phyloP scores from a whole-genome alignment of 805 yeast genomes.

The Candida dajiaensis region DNA sequence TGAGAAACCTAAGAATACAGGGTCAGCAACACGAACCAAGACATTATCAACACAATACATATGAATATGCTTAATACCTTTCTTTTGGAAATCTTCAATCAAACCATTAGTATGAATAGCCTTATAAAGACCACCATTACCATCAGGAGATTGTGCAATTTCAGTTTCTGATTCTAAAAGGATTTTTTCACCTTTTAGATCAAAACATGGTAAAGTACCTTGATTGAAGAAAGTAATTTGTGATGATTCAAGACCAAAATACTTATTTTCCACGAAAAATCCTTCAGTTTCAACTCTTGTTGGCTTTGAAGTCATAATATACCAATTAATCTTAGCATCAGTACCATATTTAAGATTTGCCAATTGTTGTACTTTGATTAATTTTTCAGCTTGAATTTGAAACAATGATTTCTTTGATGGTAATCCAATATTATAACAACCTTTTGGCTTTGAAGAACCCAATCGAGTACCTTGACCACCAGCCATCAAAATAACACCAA shows the following conservation, averaged over 20 bases:
- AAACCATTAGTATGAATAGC: constrained; percentile 65
- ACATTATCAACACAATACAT: constrained; percentile 97
- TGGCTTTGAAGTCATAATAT: constrained; percentile 92
- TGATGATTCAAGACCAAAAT: constrained; percentile 59
- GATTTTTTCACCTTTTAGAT: constrained; percentile 60
- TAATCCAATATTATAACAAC: constrained; percentile 82
- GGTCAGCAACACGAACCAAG: constrained; percentile 90
- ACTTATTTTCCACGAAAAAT: constrained; percentile 55
- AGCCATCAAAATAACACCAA: constrained; percentile 89
- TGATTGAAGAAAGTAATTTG: constrained; percentile 85
- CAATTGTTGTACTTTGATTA: constrained; percentile 54
- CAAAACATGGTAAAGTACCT: constrained; percentile 90
- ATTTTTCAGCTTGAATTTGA: constrained; percentile 89
- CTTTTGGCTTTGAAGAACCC: constrained; percentile 89
- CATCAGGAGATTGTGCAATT: constrained; percentile 89
- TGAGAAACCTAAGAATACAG: constrained; percentile 78
- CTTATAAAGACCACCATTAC: constrained; percentile 93
- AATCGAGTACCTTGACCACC: constrained; percentile 98
- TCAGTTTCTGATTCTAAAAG: constrained; percentile 49
- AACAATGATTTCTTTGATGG: constrained; percentile 83
- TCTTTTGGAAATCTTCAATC: constrained; percentile 56
- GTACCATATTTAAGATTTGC: constrained; percentile 32
- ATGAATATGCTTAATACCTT: constrained; percentile 83
- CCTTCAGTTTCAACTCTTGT: constrained; percentile 70
- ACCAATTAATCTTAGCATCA: constrained; percentile 59